phyloP scores from a whole-genome alignment of 192 early-diverging fungal genomes.

The Backusella liffmaniae region DNA sequence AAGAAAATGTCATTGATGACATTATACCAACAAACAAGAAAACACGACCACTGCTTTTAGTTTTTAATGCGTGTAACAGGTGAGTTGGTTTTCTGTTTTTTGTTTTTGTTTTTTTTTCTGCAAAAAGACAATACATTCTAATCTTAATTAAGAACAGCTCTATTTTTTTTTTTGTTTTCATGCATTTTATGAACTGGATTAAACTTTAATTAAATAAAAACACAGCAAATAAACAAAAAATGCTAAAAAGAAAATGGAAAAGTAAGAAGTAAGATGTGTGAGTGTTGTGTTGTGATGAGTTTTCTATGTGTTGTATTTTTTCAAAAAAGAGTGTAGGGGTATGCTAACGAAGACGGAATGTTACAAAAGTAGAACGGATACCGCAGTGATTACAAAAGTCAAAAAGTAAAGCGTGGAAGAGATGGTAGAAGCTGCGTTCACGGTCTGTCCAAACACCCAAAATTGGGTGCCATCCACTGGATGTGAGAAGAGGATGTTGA shows the following conservation, averaged over 20 bases:
- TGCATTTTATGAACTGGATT: neutral
- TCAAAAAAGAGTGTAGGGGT: neutral
- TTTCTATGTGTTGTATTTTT: neutral
- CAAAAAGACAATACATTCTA: neutral
- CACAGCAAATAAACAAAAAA: neutral
- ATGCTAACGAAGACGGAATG: neutral
- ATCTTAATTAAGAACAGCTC: neutral
- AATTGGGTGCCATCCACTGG: conserved; percentile 18
- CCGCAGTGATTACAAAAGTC: neutral
- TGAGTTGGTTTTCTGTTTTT: neutral
- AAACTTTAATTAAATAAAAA: neutral
- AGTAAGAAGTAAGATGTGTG: neutral
- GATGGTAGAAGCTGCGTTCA: neutral
- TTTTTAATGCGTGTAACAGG: neutral
- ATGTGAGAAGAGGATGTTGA: conserved; percentile 29
- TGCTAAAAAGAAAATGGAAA: neutral
- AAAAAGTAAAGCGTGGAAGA: neutral
- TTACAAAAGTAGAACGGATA: neutral
- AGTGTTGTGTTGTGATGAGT: neutral
- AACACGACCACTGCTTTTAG: neutral
- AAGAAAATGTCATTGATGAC: neutral
- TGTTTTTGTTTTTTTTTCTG: neutral
- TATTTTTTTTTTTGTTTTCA: neutral
- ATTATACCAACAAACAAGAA: neutral
- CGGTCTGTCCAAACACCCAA: conserved; percentile 21